These are phyloP conservation scores for Candida maltosa DNA, from an alignment of 805 yeast species.

Conservation along the genomic window DNA sequence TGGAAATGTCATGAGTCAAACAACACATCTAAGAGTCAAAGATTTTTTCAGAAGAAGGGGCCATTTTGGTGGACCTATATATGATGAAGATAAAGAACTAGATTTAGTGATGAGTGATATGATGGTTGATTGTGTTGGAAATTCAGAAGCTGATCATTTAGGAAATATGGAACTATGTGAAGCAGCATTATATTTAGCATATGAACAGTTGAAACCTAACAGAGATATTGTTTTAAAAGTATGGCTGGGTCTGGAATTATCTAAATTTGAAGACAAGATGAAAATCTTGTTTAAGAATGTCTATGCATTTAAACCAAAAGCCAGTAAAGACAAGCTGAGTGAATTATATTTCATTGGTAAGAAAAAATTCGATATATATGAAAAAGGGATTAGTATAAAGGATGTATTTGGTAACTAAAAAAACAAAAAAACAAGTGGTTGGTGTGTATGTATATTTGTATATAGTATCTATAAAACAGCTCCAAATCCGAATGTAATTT, in stretches of 20 bases:
- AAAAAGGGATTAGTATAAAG: not conserved
- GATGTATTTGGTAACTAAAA: slow-evolving; percentile 2
- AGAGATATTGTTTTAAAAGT: slow-evolving; percentile 83
- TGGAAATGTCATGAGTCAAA: slow-evolving; percentile 35
- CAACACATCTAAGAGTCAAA: slow-evolving; percentile 56
- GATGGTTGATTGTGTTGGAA: slow-evolving; percentile 92
- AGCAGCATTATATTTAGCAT: slow-evolving; percentile 78
- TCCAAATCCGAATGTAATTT: slow-evolving; percentile 91
- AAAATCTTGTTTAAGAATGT: slow-evolving; percentile 60
- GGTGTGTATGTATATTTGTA: not conserved
- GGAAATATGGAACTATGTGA: slow-evolving; percentile 89
- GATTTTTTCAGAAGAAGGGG: slow-evolving; percentile 40
- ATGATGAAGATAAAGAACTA: slow-evolving; percentile 13
- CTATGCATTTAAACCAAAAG: slow-evolving; percentile 70
- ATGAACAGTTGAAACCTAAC: slow-evolving; percentile 62
- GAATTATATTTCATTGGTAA: slow-evolving; percentile 79
- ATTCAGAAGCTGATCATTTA: slow-evolving; percentile 75
- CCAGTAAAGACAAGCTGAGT: slow-evolving; percentile 74
- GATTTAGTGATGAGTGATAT: slow-evolving; percentile 65
- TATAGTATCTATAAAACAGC: slow-evolving; percentile 57
- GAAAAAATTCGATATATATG: slow-evolving; percentile 26
- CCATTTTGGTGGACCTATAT: too few species aligned
- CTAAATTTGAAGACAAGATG: slow-evolving; percentile 56
- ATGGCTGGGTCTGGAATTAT: slow-evolving; percentile 80
- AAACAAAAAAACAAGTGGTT: not conserved